Conservation (phyloP, 164 flowering plant genomes). For the Annona squamosa region DNA sequence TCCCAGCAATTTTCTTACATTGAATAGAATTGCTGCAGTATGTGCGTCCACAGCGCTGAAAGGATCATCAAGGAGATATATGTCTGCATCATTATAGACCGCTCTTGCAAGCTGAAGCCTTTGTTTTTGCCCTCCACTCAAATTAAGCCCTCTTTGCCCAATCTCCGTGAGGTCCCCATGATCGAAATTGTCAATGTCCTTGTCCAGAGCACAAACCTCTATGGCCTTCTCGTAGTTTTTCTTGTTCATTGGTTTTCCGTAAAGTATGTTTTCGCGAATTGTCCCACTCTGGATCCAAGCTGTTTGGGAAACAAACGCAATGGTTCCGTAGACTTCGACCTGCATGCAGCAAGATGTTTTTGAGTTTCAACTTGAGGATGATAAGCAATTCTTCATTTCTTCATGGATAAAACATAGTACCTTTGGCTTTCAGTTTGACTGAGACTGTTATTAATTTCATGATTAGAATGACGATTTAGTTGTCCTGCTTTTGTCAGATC, state of each 20-base stretch:
- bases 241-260: slow-evolving; percentile 62
- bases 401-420: neutral
- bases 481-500: neutral
- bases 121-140: slow-evolving; percentile 98
- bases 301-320: slow-evolving; percentile 81
- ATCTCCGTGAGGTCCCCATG: slow-evolving; percentile 92
- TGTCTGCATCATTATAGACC: slow-evolving; percentile 83
- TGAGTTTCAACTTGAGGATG: neutral
- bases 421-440: neutral
- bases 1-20: slow-evolving; percentile 34
- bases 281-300: slow-evolving; percentile 95
- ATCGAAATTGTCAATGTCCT: slow-evolving; percentile 53
- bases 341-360: slow-evolving; percentile 12
- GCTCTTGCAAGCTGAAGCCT: slow-evolving; percentile 93
- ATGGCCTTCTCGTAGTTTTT: slow-evolving; percentile 51
- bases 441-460: neutral
- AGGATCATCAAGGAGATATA: slow-evolving; percentile 91
- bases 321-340: slow-evolving; percentile 61
- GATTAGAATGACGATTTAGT: neutral
- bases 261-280: slow-evolving; percentile 71
- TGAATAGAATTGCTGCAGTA: slow-evolving; percentile 67
- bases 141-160: slow-evolving; percentile 81
- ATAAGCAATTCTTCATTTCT: too few species aligned
- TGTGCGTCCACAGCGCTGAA: slow-evolving; percentile 96
- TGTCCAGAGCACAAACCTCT: slow-evolving; percentile 67